Conservation (phyloP, 768 basidiomycete species). For the Exsudoporus frostii region DNA sequence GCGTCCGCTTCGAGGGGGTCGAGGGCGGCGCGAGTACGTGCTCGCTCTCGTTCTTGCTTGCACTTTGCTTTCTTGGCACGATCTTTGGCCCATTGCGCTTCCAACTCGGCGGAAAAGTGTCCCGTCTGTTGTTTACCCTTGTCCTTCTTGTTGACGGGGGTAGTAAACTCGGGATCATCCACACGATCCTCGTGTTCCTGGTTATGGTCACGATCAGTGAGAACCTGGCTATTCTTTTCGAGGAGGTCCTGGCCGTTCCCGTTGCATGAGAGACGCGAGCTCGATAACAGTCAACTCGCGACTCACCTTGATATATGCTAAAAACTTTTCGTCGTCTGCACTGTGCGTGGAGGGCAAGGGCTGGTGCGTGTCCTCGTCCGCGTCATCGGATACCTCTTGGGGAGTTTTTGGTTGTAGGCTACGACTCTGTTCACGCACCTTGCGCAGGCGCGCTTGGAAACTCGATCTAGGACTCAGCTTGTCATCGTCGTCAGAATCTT, state of each 20-base stretch:
- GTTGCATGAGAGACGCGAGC: background rate
- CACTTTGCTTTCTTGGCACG: slow-evolving; percentile 77
- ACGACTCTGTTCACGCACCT: slow-evolving; percentile 27
- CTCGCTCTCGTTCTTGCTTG: slow-evolving; percentile 60
- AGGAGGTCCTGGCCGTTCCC: slow-evolving; percentile 58
- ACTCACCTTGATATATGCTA: slow-evolving; percentile 53
- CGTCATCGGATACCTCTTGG: slow-evolving; percentile 18
- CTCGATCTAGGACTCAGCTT: slow-evolving; percentile 30
- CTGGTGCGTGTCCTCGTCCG: slow-evolving; percentile 26
- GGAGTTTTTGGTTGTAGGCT: slow-evolving; percentile 9
- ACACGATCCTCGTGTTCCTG: slow-evolving; percentile 53
- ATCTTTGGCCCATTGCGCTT: slow-evolving; percentile 75
- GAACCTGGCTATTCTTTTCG: slow-evolving; percentile 54
- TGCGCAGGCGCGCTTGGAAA: slow-evolving; percentile 37
- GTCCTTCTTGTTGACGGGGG: slow-evolving; percentile 31
- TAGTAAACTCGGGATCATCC: slow-evolving; percentile 27
- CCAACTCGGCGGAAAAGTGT: slow-evolving; percentile 53
- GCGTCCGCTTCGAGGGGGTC: slow-evolving; percentile 49
- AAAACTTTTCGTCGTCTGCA: slow-evolving; percentile 57
- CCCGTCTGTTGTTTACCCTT: slow-evolving; percentile 7
- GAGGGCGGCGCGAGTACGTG: slow-evolving; percentile 51
- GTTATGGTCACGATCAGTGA: slow-evolving; percentile 44
- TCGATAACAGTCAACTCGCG: background rate
- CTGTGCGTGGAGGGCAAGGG: slow-evolving; percentile 36
- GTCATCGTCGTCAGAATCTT: slow-evolving; percentile 34